Evolutionary conservation across 148 eudicot species (phyloP), one percentile per base, ranked within the genome.

Genomic region (Amaranthus cruentus): DNA sequence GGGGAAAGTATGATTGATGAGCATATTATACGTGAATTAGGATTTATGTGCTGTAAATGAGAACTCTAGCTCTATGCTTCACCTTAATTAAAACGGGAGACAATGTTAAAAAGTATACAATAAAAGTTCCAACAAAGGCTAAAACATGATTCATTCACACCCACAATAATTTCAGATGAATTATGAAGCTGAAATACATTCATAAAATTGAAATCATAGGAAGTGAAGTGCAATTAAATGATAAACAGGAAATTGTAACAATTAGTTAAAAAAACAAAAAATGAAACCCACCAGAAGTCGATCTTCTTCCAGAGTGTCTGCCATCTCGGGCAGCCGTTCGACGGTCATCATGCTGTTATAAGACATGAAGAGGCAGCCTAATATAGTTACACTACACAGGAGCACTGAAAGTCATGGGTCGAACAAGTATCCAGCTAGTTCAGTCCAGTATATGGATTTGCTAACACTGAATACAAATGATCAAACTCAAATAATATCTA

Each of bases 321-420:
- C 86, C 90, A 78, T 78, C 92, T 73, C 83, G 90, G 75, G 85
- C 85, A 70, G 88, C 86, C 77, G 77, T 83, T 75, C 80, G 83
- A 80, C 93, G 96, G 50, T 91, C 97, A 82, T 94, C 90, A 78
- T 85, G 97, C 98, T 94, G 93, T 83, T 84, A 89, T 57, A 91
- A 94, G 86, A 94, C 91, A 94, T 79, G 90, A 79, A 94, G 85
- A 94, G 85, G 91, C 90, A 94, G 86, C 90, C 93, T 74, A 88
- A 87, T 74, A 87, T 81, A 70, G 90, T 94, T 94, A 94, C 84
- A 83, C 80, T 46, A 83, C 76, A 80, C 61, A 73, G 81, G 79
- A 71, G 84, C 82, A 82, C 78, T 82, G 82, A 84, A 85, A 88
- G 87, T 76, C 85, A 75, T 66, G 73, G 76, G 76, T 82, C 73